A percentile compares a stretch with the other conserved stretches of the same genome.
Evolutionary conservation across 768 basidiomycete genomes (phyloP).

Genomic region (Suillus paluster): DNA sequence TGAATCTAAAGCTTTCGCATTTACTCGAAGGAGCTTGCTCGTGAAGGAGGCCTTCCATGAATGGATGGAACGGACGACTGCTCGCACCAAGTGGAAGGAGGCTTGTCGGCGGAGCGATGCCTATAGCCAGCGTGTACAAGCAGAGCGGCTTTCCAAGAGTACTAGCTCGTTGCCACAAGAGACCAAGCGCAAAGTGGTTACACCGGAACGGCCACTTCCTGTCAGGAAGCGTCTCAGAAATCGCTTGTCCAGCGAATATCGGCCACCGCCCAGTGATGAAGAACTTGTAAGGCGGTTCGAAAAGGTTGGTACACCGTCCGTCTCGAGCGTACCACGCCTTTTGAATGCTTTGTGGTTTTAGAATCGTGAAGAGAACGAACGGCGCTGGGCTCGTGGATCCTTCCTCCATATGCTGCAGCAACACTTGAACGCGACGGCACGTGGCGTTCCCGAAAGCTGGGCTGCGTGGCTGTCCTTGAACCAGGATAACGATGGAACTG

Average conservation of each 20-base stretch:
- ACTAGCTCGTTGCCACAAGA: conserved; percentile 8
- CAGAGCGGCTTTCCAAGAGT: conserved; percentile 37
- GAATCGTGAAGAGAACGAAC: conserved; percentile 75
- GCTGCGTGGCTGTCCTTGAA: conserved; percentile 77
- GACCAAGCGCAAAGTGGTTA: conserved; percentile 32
- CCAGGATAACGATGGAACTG: conserved; percentile 71
- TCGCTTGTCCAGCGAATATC: conserved; percentile 48
- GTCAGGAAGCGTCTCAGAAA: conserved; percentile 37
- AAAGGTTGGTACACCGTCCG: conserved; percentile 52
- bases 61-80: conserved; percentile 52
- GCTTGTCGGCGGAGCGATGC: conserved; percentile 63
- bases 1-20: conserved; percentile 46
- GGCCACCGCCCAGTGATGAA: conserved; percentile 62
- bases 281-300: conserved; percentile 67
- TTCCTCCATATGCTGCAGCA: conserved; percentile 50
- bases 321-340: conserved; percentile 11
- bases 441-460: conserved; percentile 49
- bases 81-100: conserved; percentile 60
- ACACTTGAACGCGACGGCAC: conserved; percentile 41
- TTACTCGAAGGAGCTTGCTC: conserved; percentile 43
- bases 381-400: conserved; percentile 75
- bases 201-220: conserved; percentile 23
- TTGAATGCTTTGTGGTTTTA: conserved; percentile 29
- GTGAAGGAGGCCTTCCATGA: conserved; percentile 46
- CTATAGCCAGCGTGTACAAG: conserved; percentile 58